These are phyloP conservation scores for Diplotaxis tenuifolia DNA, from an alignment of 345 rosid genomes.

Conservation along the genomic window DNA sequence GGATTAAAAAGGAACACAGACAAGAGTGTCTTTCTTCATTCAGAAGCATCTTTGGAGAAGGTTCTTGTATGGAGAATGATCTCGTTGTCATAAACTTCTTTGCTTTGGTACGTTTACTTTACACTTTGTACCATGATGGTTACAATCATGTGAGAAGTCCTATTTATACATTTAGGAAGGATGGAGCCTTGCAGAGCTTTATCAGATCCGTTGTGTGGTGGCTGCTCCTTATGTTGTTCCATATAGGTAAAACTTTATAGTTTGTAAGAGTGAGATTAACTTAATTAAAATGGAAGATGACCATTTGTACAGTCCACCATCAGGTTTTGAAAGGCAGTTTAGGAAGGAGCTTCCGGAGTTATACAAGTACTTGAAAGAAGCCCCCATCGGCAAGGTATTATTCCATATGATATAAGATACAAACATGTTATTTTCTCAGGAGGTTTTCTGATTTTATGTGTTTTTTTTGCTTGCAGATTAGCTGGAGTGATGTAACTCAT, in stretches of 20 bases:
- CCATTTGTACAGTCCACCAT: slow-evolving; percentile 57
- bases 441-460: neutral
- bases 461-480: slow-evolving; percentile 46
- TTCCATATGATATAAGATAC: slow-evolving; percentile 5
- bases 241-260: slow-evolving; percentile 53
- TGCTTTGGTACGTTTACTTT: slow-evolving; percentile 59
- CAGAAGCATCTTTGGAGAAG: slow-evolving; percentile 53
- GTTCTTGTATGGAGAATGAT: slow-evolving; percentile 52
- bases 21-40: slow-evolving; percentile 58
- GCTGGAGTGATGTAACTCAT: slow-evolving; percentile 85
- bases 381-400: slow-evolving; percentile 69
- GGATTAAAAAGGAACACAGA: slow-evolving; percentile 52
- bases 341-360: slow-evolving; percentile 55
- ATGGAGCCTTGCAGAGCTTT: slow-evolving; percentile 91
- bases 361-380: slow-evolving; percentile 65
- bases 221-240: slow-evolving; percentile 96
- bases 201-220: slow-evolving; percentile 61
- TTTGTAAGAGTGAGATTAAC: neutral
- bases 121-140: neutral
- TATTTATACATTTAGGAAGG: slow-evolving; percentile 61
- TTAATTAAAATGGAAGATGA: slow-evolving; percentile 1
- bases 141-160: neutral
- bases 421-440: slow-evolving; percentile 12
- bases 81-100: slow-evolving; percentile 79
- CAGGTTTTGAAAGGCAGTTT: slow-evolving; percentile 68